Conservation (phyloP, 2,329 filamentous ascomycete species). For the Trichoderma koningii region DNA sequence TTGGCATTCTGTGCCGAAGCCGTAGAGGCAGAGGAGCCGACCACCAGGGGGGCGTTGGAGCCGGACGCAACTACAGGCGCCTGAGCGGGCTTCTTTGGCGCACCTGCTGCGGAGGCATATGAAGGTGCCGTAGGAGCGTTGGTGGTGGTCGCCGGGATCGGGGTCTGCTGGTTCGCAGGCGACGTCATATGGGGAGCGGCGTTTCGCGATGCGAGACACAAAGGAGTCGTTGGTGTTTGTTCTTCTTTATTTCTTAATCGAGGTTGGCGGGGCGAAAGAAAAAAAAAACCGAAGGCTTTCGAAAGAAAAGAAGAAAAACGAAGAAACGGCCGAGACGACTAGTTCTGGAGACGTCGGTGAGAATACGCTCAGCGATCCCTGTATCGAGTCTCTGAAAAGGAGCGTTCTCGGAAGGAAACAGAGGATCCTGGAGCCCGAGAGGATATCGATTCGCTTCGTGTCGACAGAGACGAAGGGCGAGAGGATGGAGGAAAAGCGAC, state of each 20-base stretch:
- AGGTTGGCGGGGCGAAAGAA: constrained; percentile 32
- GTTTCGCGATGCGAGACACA: constrained; percentile 37
- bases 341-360: constrained; percentile 4
- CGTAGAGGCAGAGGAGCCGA: constrained; percentile 52
- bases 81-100: constrained; percentile 63
- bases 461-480: constrained; percentile 26
- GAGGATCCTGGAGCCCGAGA: background rate
- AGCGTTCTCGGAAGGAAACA: constrained; percentile 1
- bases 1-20: constrained; percentile 57
- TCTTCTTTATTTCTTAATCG: constrained; percentile 2
- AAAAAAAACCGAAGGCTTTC: constrained; percentile 16
- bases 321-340: constrained; percentile 2
- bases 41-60: constrained; percentile 56
- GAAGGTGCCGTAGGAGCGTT: constrained; percentile 61
- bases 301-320: constrained; percentile 28
- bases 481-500: constrained; percentile 31
- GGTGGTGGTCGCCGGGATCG: constrained; percentile 59
- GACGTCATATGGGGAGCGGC: constrained; percentile 59
- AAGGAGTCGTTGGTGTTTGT: constrained; percentile 9
- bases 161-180: constrained; percentile 56
- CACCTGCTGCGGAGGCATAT: constrained; percentile 68
- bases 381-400: constrained; percentile 11
- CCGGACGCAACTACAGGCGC: constrained; percentile 63
- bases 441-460: constrained; percentile 10
- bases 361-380: constrained; percentile 11